These are phyloP conservation scores for Pisolithus marmoratus DNA, from an alignment of 768 basidiomycete genomes.

Conservation along the genomic window DNA sequence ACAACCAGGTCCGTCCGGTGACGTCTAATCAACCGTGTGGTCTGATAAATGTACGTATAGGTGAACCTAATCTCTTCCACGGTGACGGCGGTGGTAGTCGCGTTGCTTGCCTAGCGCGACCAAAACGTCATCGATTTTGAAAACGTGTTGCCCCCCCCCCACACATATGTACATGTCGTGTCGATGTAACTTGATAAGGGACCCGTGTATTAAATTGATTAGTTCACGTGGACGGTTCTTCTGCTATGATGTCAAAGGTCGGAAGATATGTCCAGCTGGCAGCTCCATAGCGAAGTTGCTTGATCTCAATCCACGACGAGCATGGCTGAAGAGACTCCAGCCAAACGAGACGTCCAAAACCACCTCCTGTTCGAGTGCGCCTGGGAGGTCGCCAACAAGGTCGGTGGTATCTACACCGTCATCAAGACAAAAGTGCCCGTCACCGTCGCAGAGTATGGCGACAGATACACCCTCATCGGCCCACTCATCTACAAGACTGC, in stretches of 20 bases:
- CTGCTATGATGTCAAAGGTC: not conserved
- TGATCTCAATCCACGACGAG: conserved; percentile 1
- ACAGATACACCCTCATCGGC: conserved; percentile 93
- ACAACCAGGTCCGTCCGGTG: conserved; percentile 61
- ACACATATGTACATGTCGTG: not conserved
- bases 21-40: not conserved
- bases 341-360: conserved; percentile 67
- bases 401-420: conserved; percentile 99
- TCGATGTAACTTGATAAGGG: not conserved
- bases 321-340: conserved; percentile 17
- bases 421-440: conserved; percentile 99
- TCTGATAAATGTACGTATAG: conserved; percentile 11
- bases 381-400: conserved; percentile 99
- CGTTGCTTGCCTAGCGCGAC: conserved; percentile 24
- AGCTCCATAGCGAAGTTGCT: not conserved
- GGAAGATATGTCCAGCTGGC: not conserved
- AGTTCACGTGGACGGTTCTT: not conserved
- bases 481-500: conserved; percentile 98
- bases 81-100: conserved; percentile 33
- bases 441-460: conserved; percentile 93
- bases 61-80: conserved; percentile 42
- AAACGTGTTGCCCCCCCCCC: not conserved
- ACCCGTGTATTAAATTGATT: not conserved
- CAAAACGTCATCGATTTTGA: not conserved
- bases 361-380: conserved; percentile 90